Conservation (phyloP, 345 rosid genomes). For the Limnanthes douglasii region DNA sequence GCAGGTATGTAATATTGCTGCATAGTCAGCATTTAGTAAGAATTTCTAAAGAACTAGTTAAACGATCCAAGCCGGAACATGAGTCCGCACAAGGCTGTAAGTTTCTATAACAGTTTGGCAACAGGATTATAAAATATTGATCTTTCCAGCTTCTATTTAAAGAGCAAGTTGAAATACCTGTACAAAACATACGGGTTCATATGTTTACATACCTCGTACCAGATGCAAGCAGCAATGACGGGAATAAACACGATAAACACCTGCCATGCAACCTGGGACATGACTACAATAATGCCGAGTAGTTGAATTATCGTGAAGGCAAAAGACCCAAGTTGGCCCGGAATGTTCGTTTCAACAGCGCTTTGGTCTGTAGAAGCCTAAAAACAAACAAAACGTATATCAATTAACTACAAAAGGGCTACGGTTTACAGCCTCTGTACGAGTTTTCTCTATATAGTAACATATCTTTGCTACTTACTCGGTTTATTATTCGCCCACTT, state of each 20-base stretch:
- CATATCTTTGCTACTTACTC: too few species aligned
- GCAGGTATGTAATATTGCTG: slow-evolving; percentile 62
- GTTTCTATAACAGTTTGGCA: too few species aligned
- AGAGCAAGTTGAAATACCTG: too few species aligned
- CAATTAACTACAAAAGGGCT: too few species aligned
- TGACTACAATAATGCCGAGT: slow-evolving; percentile 43
- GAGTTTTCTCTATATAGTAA: too few species aligned
- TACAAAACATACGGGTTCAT: too few species aligned
- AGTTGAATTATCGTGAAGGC: slow-evolving; percentile 38
- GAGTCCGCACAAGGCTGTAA: too few species aligned
- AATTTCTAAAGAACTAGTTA: too few species aligned
- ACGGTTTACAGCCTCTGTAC: too few species aligned
- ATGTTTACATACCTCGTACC: slow-evolving; percentile 52
- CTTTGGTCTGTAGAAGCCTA: slow-evolving; percentile 83
- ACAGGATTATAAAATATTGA: too few species aligned
- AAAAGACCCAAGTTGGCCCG: slow-evolving; percentile 23
- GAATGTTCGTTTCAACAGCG: slow-evolving; percentile 38
- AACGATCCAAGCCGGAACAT: too few species aligned
- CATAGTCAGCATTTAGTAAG: slow-evolving; percentile 11
- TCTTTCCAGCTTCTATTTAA: too few species aligned
- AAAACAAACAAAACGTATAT: slow-evolving; percentile 1
- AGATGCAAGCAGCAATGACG: slow-evolving; percentile 29
- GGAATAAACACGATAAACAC: slow-evolving; percentile 44
- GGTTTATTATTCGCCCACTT: slow-evolving; percentile 58
- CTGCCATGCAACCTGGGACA: slow-evolving; percentile 58